Evolutionary conservation across 2,329 filamentous ascomycete species (phyloP).

Genomic region (Colletotrichum sp.): DNA sequence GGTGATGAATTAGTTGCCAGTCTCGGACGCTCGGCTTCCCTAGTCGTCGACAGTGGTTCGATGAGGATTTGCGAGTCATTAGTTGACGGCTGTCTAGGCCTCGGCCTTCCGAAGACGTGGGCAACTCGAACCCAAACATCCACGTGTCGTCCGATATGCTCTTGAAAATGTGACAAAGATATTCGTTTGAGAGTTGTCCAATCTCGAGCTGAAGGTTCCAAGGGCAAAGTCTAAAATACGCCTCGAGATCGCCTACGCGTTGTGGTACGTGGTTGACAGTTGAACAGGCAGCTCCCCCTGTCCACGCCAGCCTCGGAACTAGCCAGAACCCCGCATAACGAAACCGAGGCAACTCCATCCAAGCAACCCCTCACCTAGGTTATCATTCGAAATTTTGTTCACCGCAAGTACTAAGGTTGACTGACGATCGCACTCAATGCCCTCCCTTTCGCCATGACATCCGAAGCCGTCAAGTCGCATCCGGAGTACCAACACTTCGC

Average conservation of each 20-base stretch:
- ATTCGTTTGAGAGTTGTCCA: background rate
- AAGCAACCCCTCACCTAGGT: background rate
- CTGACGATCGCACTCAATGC: background rate
- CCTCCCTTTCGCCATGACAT: background rate
- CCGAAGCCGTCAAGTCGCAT: background rate
- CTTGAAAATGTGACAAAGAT: background rate
- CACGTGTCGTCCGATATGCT: background rate
- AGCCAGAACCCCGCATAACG: background rate
- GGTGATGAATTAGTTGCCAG: background rate
- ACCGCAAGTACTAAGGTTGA: background rate
- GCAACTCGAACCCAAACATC: background rate
- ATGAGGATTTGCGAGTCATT: background rate
- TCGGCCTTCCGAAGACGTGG: background rate
- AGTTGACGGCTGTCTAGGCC: background rate
- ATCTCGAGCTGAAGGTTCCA: background rate
- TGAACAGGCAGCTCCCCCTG: background rate
- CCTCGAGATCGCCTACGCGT: background rate
- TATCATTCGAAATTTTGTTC: no score
- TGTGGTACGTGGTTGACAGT: background rate
- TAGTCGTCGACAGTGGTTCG: background rate
- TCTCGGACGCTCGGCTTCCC: background rate
- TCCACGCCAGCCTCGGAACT: background rate
- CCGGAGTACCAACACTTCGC: conserved; percentile 32
- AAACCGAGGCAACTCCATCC: background rate
- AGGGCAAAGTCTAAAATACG: background rate